Evolutionary conservation across 2,329 filamentous ascomycete genomes (phyloP).

Genomic region (Ophiostoma fasciatum): DNA sequence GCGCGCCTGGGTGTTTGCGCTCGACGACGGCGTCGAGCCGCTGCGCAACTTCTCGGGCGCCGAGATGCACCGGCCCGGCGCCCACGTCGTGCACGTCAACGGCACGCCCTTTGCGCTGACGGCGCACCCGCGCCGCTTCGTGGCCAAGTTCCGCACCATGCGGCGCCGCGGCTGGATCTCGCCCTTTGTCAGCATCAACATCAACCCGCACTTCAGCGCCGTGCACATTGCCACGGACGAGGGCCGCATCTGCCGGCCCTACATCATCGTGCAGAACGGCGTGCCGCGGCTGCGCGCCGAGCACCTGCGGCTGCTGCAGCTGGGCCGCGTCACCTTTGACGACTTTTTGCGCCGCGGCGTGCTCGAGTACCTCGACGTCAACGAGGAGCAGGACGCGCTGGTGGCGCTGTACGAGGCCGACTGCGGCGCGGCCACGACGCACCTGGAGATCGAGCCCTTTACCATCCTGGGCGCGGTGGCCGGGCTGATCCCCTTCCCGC

Average conservation of each 20-base stretch:
- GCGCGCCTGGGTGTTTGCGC: constrained; percentile 67
- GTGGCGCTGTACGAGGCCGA: constrained; percentile 82
- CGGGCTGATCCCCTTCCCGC: constrained; percentile 90
- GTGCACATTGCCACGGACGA: constrained; percentile 96
- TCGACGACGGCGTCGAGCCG: constrained; percentile 71
- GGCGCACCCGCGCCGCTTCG: constrained; percentile 70
- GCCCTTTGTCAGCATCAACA: constrained; percentile 91
- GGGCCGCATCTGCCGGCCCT: constrained; percentile 85
- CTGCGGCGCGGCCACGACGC: constrained; percentile 71
- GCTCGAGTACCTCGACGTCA: constrained; percentile 93
- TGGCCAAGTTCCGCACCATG: constrained; percentile 71
- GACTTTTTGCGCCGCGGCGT: constrained; percentile 83
- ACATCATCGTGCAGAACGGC: constrained; percentile 86
- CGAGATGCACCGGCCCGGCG: constrained; percentile 72
- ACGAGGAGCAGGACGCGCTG: constrained; percentile 93
- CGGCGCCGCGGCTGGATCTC: constrained; percentile 83
- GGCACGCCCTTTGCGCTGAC: constrained; percentile 87
- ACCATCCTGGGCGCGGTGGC: constrained; percentile 92
- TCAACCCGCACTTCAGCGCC: constrained; percentile 82
- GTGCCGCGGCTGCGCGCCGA: constrained; percentile 65
- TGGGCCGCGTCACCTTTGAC: constrained; percentile 78
- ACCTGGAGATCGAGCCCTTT: constrained; percentile 96
- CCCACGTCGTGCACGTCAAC: constrained; percentile 88
- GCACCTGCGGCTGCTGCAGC: constrained; percentile 68
- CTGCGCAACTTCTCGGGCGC: constrained; percentile 58